Evolutionary conservation across 257 asterid species (phyloP).

Genomic region (Jaltomata sinuosa): DNA sequence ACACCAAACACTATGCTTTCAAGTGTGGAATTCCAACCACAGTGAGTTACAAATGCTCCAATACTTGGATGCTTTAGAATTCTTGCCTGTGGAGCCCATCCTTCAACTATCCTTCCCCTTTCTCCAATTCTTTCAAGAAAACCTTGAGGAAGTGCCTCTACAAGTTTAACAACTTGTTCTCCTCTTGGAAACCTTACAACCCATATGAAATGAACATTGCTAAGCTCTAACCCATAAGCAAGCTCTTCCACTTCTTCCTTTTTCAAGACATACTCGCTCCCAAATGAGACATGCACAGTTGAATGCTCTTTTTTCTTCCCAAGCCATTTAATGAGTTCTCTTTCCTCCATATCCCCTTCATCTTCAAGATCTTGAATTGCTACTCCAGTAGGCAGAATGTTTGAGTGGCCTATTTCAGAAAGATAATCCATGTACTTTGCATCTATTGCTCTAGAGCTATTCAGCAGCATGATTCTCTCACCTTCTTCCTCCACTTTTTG

Average conservation of each 20-base stretch:
- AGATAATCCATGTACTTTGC: conserved; percentile 3
- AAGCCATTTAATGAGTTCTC: conserved; percentile 37
- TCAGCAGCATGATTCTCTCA: conserved; percentile 6
- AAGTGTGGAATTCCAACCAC: conserved; percentile 1
- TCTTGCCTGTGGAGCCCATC: not conserved
- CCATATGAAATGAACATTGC: conserved; percentile 13
- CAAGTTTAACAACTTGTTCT: not conserved
- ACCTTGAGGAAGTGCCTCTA: conserved; percentile 18
- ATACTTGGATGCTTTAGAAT: not conserved
- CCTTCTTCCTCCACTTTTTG: not conserved
- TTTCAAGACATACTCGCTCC: conserved; percentile 28
- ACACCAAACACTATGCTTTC: not conserved
- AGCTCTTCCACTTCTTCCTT: conserved; percentile 41
- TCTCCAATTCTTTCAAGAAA: conserved; percentile 5
- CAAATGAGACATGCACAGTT: conserved; percentile 12
- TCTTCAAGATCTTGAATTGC: not conserved
- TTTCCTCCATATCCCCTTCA: not conserved
- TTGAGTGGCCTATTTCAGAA: not conserved
- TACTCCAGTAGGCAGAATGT: not conserved
- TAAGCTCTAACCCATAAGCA: conserved; percentile 43
- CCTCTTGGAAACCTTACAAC: conserved; percentile 27
- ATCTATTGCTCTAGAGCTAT: conserved; percentile 3
- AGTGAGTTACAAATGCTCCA: conserved; percentile 2
- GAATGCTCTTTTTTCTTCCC: conserved; percentile 20
- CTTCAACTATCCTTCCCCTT: not conserved